A percentile compares a stretch with the other conserved stretches of the same genome.
phyloP scores from a whole-genome alignment of 2,329 filamentous ascomycete species.

The Xylaria sp. region DNA sequence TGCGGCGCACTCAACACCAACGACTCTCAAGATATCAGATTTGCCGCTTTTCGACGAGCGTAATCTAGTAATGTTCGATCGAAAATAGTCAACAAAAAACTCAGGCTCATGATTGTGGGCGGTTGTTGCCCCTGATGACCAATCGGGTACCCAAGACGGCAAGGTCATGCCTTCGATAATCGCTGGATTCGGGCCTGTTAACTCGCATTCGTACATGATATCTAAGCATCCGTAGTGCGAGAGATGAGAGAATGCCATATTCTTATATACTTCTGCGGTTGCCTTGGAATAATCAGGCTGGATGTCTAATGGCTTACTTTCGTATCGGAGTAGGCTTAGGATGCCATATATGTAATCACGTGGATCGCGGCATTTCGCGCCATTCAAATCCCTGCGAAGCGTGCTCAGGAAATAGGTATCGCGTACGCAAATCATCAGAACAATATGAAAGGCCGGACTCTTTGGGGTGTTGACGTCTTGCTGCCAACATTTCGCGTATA shows the following conservation, averaged over 20 bases:
- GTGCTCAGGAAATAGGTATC: neutral
- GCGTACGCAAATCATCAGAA: neutral
- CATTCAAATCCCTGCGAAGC: neutral
- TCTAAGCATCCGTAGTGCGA: neutral
- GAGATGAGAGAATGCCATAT: neutral
- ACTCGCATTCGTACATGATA: neutral
- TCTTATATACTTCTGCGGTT: neutral
- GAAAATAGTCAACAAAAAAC: neutral
- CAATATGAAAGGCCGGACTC: neutral
- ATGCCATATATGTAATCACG: neutral
- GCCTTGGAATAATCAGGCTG: neutral
- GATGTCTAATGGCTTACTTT: neutral
- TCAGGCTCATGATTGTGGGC: too few species aligned
- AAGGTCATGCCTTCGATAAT: neutral
- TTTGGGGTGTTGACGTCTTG: neutral
- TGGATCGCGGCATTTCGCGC: neutral
- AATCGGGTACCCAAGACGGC: neutral
- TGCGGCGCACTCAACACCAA: neutral
- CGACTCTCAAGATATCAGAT: neutral
- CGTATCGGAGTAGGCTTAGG: neutral
- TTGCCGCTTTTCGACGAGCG: too few species aligned
- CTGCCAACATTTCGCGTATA: neutral
- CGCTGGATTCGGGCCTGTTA: neutral
- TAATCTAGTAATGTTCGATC: too few species aligned
- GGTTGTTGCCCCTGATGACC: neutral